These are phyloP conservation scores for Colletotrichum godetiae DNA, from an alignment of 2,329 filamentous ascomycete species.

Conservation along the genomic window DNA sequence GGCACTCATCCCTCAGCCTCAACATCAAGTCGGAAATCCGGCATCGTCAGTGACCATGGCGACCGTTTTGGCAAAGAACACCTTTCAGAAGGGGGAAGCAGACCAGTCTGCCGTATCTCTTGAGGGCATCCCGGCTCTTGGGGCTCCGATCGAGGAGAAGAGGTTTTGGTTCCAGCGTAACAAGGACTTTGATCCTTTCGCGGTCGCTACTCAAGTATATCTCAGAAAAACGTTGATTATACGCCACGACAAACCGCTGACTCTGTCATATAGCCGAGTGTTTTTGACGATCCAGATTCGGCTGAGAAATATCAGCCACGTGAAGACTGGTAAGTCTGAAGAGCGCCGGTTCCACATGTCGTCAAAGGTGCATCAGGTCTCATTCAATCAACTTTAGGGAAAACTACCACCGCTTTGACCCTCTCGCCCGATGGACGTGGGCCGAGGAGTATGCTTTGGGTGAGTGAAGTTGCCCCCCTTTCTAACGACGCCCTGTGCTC, in stretches of 20 bases:
- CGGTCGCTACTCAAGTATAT: slow-evolving; percentile 47
- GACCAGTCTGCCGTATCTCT: slow-evolving; percentile 33
- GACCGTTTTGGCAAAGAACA: slow-evolving; percentile 33
- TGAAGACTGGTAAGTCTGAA: slow-evolving; percentile 37
- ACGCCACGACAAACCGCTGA: too few relatives aligned
- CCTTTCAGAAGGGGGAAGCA: neutral
- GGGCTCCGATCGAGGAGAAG: slow-evolving; percentile 40
- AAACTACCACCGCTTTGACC: slow-evolving; percentile 60
- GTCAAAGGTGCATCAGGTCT: neutral
- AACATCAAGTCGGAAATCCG: neutral
- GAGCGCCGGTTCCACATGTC: too few relatives aligned
- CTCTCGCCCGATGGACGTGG: slow-evolving; percentile 55
- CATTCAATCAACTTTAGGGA: slow-evolving; percentile 42
- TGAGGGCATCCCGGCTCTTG: slow-evolving; percentile 39
- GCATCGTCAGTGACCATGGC: slow-evolving; percentile 14
- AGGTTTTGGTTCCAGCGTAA: slow-evolving; percentile 48
- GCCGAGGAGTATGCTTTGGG: slow-evolving; percentile 48
- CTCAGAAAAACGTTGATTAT: rapidly evolving
- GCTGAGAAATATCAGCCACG: slow-evolving; percentile 49
- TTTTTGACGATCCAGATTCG: slow-evolving; percentile 52
- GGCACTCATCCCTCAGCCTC: neutral
- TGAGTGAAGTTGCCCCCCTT: neutral
- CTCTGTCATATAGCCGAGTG: slow-evolving; percentile 40
- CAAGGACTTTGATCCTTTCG: slow-evolving; percentile 42
- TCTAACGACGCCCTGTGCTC: too few relatives aligned